These are phyloP conservation scores for Mycena galericulata DNA, from an alignment of 768 basidiomycete genomes.

Conservation along the genomic window DNA sequence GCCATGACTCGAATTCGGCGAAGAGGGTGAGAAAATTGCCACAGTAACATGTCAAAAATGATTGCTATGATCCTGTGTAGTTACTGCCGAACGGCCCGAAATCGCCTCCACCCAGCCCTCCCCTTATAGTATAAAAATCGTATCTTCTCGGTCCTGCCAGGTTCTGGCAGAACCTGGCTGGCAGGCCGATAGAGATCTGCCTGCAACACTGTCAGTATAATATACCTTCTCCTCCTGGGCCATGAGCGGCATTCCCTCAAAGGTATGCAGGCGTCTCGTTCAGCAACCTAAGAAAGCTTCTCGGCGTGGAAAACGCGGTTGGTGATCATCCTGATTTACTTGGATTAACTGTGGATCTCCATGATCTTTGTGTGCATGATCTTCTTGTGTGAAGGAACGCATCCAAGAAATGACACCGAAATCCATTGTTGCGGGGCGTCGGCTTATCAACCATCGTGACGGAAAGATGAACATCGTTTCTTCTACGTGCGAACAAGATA, in stretches of 20 bases:
- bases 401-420: slow-evolving; percentile 16
- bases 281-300: slow-evolving; percentile 16
- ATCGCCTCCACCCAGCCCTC: too few species aligned
- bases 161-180: neutral
- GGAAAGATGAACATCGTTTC: slow-evolving; percentile 11
- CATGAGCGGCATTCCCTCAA: too few species aligned
- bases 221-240: too few species aligned
- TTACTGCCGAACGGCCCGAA: too few species aligned
- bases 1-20: neutral
- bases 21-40: too few species aligned
- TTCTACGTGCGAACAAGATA: slow-evolving; percentile 19
- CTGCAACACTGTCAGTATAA: too few species aligned
- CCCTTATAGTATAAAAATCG: neutral
- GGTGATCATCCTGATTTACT: slow-evolving; percentile 15
- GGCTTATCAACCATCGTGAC: slow-evolving; percentile 21
- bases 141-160: neutral
- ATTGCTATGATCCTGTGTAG: too few species aligned
- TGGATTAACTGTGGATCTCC: slow-evolving; percentile 18
- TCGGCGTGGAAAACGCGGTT: slow-evolving; percentile 12
- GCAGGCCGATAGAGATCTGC: neutral
- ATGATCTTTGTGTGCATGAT: slow-evolving; percentile 18
- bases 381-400: slow-evolving; percentile 16
- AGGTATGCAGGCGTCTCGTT: slow-evolving; percentile 1
- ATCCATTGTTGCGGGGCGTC: slow-evolving; percentile 10
- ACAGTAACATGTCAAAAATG: too few species aligned